Conservation (phyloP, 768 basidiomycete genomes). For the Coprinopsis sp. region DNA sequence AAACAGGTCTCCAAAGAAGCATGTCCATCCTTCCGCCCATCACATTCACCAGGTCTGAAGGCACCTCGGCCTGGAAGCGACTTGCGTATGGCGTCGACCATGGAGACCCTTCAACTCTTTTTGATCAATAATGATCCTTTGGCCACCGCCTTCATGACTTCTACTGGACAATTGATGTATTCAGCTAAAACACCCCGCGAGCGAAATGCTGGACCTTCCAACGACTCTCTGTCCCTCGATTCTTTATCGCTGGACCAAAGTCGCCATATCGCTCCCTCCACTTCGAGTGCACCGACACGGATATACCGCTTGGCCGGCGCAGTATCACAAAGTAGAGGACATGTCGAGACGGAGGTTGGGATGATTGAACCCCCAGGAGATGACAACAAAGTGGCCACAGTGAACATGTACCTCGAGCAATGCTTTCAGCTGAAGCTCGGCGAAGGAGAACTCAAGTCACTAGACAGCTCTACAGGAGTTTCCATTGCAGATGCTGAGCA, state of each 20-base stretch:
- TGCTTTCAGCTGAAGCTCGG: slow-evolving; percentile 15
- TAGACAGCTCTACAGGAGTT: not conserved
- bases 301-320: not conserved
- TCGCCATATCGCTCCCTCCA: too few relatives aligned
- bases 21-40: too few relatives aligned
- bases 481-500: not conserved
- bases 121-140: slow-evolving; percentile 36
- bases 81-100: not conserved
- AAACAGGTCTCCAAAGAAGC: too few relatives aligned
- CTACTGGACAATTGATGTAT: slow-evolving; percentile 29
- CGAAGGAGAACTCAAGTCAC: not conserved
- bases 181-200: slow-evolving; percentile 25
- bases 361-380: slow-evolving; percentile 20
- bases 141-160: slow-evolving; percentile 29
- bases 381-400: slow-evolving; percentile 19
- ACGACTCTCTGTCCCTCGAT: not conserved
- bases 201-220: not conserved
- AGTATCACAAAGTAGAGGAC: slow-evolving; percentile 16
- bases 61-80: not conserved
- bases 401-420: not conserved
- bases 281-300: not conserved
- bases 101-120: slow-evolving; percentile 25
- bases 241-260: not conserved
- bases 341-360: slow-evolving; percentile 30
- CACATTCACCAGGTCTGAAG: too few relatives aligned